Evolutionary conservation across 345 rosid species (phyloP).

Genomic region (Iberis pinnata): DNA sequence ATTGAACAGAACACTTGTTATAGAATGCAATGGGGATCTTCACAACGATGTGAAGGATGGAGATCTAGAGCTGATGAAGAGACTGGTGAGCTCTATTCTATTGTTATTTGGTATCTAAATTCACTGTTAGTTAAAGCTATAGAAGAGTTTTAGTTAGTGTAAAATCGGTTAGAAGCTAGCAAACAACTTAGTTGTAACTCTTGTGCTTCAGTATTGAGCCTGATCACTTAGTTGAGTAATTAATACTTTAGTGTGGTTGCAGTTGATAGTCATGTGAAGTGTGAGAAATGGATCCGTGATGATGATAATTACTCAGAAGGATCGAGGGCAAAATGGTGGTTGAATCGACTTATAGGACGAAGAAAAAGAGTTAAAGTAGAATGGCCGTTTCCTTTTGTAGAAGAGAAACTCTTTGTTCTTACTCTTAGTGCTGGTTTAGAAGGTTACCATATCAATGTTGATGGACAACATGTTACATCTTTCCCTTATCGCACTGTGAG

Average conservation of each 20-base stretch:
- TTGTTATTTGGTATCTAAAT: neutral
- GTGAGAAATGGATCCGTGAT: slow-evolving; percentile 93
- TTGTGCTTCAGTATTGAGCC: neutral
- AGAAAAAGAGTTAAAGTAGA: slow-evolving; percentile 62
- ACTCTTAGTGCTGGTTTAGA: slow-evolving; percentile 89
- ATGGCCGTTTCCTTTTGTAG: slow-evolving; percentile 87
- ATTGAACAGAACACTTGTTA: slow-evolving; percentile 95
- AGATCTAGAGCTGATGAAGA: slow-evolving; percentile 69
- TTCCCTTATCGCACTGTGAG: slow-evolving; percentile 92
- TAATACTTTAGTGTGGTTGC: slow-evolving; percentile 31
- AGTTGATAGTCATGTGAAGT: slow-evolving; percentile 86
- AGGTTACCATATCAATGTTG: slow-evolving; percentile 82
- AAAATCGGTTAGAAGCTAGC: slow-evolving; percentile 1
- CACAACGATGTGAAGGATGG: slow-evolving; percentile 83
- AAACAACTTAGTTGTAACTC: neutral
- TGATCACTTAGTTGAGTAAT: neutral
- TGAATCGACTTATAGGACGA: slow-evolving; percentile 62
- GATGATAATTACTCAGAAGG: slow-evolving; percentile 58
- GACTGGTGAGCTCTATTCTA: slow-evolving; percentile 44
- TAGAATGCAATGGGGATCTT: slow-evolving; percentile 89
- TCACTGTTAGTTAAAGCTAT: neutral
- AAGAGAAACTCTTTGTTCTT: slow-evolving; percentile 72
- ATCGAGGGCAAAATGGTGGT: slow-evolving; percentile 83
- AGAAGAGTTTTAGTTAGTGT: slow-evolving; percentile 4
- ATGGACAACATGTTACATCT: slow-evolving; percentile 85